Conservation (phyloP, 495 filamentous ascomycete species). For the Penicillium robsamsonii region DNA sequence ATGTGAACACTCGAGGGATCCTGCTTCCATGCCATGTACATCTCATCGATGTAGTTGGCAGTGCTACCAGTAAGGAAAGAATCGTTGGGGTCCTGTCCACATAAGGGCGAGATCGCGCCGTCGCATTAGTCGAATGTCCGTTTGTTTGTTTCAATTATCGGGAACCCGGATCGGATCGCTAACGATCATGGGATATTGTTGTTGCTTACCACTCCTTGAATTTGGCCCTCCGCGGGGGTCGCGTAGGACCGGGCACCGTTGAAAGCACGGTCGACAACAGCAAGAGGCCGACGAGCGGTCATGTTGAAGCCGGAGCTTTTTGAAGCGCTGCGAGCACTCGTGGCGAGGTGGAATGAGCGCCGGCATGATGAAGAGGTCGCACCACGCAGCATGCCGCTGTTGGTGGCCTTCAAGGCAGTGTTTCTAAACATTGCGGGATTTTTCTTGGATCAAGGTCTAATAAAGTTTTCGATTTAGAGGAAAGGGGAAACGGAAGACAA, state of each 20-base stretch:
- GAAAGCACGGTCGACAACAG: slow-evolving; percentile 39
- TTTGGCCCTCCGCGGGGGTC: slow-evolving; percentile 45
- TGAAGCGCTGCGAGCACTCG: slow-evolving; percentile 42
- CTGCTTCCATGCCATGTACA: slow-evolving; percentile 96
- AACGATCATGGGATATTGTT: slow-evolving; percentile 12
- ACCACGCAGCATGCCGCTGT: slow-evolving; percentile 52
- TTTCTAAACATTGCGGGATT: slow-evolving; percentile 47
- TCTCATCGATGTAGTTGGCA: slow-evolving; percentile 98
- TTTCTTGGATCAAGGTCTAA: slow-evolving; percentile 24
- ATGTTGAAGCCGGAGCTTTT: slow-evolving; percentile 46
- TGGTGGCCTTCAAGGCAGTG: slow-evolving; percentile 47
- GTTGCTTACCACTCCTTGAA: slow-evolving; percentile 39
- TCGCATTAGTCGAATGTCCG: slow-evolving; percentile 29
- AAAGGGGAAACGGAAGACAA: slow-evolving; percentile 12
- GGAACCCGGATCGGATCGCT: slow-evolving; percentile 13
- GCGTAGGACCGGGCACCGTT: slow-evolving; percentile 53
- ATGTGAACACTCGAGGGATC: slow-evolving; percentile 92
- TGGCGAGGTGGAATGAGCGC: slow-evolving; percentile 47
- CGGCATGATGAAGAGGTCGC: slow-evolving; percentile 46
- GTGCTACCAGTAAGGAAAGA: slow-evolving; percentile 92
- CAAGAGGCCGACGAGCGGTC: slow-evolving; percentile 43
- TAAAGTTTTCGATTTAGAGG: slow-evolving; percentile 13
- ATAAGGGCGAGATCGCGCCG: slow-evolving; percentile 20
- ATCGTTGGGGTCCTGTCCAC: slow-evolving; percentile 74
- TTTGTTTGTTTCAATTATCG: slow-evolving; percentile 8